Evolutionary conservation across 345 rosid genomes (phyloP), one percentile per base, ranked within the genome.

Genomic region (Populus pruinosa): DNA sequence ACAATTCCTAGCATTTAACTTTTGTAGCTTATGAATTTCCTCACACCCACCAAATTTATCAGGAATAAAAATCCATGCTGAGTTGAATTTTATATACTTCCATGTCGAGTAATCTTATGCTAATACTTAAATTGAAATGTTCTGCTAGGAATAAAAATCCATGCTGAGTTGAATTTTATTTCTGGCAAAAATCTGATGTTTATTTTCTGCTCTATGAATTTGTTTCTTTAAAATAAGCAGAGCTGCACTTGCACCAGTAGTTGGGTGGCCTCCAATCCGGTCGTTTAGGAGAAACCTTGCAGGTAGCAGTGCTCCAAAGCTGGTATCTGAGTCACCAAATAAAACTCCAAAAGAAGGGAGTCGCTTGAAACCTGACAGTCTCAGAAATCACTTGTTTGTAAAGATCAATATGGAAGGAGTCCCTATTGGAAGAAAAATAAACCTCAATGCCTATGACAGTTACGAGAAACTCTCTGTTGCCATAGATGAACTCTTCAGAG

Each of bases 231-330:
- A 65, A 23, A 70, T 36, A 76, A 82, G 41, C 86, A 87, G 89
- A 77, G 74, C 39, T 68, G 80, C 82, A 35, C 11, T 62, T 31
- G 69, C 83, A 35, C 67, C 84, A 43, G 82, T 82, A 2, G 83
- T 83, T 6, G 90, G 90, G 25, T 87, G 90, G 90, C 90, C 90
- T n/a, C 90, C 90, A 10, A 43, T 87, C 14, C 64, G 84, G 31
- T 81, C 86, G 33, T 87, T 72, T 79, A 83, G 90, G 81, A 87
- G 79, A 78, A 85, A 83, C 49, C 35, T 81, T 68, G 77, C 82
- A 17, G 69, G 75, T 64, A 72, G 67, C 79, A 67, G 63, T 74
- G 44, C 43, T 25, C 44, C 82, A 62, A 82, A 77, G 77, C 74
- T 55, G 64, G 69, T 73, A 33, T 13, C 82, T 44, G 55, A 70